Percentiles rank a stretch among this genome's conserved stretches.
Evolutionary conservation across 371 early-diverging fungal species (phyloP).

Genomic region (Globomyces sp.): DNA sequence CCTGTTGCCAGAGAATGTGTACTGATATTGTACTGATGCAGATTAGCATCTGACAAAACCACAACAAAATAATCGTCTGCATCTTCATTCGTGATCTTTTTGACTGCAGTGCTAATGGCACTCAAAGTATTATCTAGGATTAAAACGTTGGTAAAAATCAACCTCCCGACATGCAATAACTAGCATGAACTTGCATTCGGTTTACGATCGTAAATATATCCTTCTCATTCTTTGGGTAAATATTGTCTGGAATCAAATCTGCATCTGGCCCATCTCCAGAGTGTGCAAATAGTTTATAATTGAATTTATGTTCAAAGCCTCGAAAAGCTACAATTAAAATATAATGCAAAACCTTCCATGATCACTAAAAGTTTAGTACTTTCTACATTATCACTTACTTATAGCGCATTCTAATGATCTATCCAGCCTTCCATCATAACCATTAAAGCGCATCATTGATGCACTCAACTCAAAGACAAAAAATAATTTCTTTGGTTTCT

Average conservation of each 20-base stretch:
- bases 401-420: slow-evolving; percentile 37
- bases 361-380: slow-evolving; percentile 43
- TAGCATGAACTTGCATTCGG: slow-evolving; percentile 26
- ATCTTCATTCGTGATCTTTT: slow-evolving; percentile 70
- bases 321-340: slow-evolving; percentile 31
- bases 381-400: no score
- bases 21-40: slow-evolving; percentile 75
- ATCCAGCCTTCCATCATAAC: slow-evolving; percentile 39
- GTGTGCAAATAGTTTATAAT: slow-evolving; percentile 30
- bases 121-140: slow-evolving; percentile 67
- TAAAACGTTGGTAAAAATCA: background rate
- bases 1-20: slow-evolving; percentile 70
- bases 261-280: slow-evolving; percentile 34
- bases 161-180: slow-evolving; percentile 58
- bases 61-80: slow-evolving; percentile 78
- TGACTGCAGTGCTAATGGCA: slow-evolving; percentile 68
- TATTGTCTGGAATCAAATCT: slow-evolving; percentile 21
- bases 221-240: slow-evolving; percentile 38
- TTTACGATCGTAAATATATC: slow-evolving; percentile 29
- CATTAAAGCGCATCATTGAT: slow-evolving; percentile 48
- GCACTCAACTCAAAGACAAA: slow-evolving; percentile 82
- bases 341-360: slow-evolving; percentile 63
- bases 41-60: slow-evolving; percentile 82
- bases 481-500: slow-evolving; percentile 72
- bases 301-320: slow-evolving; percentile 39